Percentiles rank a stretch among this genome's conserved stretches.
These are phyloP conservation scores for Penicillium macrosclerotiorum DNA, from an alignment of 495 filamentous ascomycete genomes.

Conservation along the genomic window DNA sequence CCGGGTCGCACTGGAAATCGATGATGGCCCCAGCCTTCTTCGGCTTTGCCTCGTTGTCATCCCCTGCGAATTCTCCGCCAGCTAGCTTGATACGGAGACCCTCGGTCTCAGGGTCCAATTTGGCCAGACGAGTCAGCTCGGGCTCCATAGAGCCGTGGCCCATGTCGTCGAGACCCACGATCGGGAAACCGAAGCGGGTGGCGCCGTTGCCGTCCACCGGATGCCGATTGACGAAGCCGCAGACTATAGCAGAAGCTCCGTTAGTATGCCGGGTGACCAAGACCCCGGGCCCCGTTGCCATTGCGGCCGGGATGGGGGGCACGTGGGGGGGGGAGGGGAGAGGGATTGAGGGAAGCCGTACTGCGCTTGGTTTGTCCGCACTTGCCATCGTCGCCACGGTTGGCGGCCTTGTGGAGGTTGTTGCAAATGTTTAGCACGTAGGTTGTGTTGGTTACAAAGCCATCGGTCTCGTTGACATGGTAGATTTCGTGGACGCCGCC, in stretches of 20 bases:
- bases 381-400: constrained; percentile 55
- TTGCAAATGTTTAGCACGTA: constrained; percentile 87
- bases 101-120: constrained; percentile 58
- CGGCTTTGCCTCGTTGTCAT: constrained; percentile 40
- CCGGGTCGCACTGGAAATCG: constrained; percentile 77
- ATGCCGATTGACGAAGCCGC: constrained; percentile 63
- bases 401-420: constrained; percentile 56
- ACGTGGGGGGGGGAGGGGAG: background rate
- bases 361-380: constrained; percentile 55
- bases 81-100: constrained; percentile 69
- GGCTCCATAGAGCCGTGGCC: constrained; percentile 56
- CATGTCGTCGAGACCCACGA: constrained; percentile 66
- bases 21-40: constrained; percentile 67
- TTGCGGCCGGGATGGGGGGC: background rate
- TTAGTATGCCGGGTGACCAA: constrained; percentile 1
- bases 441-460: constrained; percentile 63
- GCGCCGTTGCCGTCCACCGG: constrained; percentile 38
- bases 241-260: constrained; percentile 56
- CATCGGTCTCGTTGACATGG: constrained; percentile 48
- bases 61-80: constrained; percentile 59
- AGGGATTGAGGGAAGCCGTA: constrained; percentile 14
- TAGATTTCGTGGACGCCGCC: constrained; percentile 75
- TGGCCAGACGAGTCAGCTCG: constrained; percentile 60
- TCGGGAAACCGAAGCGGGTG: constrained; percentile 53
- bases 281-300: background rate